A percentile compares a stretch with the other conserved stretches of the same genome.
Conservation (phyloP, 176 grass and related monocot species). For the Puya raimondii region DNA sequence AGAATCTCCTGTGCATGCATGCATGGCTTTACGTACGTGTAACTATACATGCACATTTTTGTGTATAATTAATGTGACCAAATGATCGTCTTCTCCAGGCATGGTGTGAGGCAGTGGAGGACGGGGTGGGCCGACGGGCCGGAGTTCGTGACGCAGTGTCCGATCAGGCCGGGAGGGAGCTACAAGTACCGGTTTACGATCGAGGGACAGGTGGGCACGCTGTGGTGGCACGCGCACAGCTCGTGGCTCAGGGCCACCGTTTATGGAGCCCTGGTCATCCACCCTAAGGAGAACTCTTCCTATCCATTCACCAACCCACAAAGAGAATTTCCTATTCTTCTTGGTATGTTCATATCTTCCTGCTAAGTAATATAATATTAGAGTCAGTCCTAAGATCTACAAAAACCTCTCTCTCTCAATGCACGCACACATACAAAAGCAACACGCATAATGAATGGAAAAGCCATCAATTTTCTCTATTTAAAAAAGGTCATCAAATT, state of each 20-base stretch:
- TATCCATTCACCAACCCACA: constrained; percentile 53
- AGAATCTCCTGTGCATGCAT: neutral
- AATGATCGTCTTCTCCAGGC: constrained; percentile 17
- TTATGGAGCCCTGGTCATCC: constrained; percentile 68
- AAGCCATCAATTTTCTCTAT: no score
- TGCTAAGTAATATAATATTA: neutral
- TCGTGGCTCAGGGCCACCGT: constrained; percentile 91
- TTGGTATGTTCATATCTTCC: constrained; percentile 34
- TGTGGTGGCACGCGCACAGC: constrained; percentile 95
- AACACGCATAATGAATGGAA: no score
- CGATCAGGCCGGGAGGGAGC: constrained; percentile 49
- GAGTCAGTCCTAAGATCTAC: no score
- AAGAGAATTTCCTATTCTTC: constrained; percentile 53
- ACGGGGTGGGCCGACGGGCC: constrained; percentile 89
- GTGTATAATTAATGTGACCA: no score
- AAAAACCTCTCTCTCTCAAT: no score
- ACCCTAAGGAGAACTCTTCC: constrained; percentile 23
- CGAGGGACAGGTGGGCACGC: constrained; percentile 63
- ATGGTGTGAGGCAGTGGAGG: constrained; percentile 73
- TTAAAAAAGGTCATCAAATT: no score
- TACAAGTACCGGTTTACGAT: constrained; percentile 86
- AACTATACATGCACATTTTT: no score
- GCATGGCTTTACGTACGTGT: neutral
- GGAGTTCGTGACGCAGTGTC: constrained; percentile 95
- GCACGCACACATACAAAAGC: no score